A percentile compares a stretch with the other conserved stretches of the same genome.
These are phyloP conservation scores for Bretschneidera sinensis DNA, from an alignment of 345 rosid species.

Conservation along the genomic window DNA sequence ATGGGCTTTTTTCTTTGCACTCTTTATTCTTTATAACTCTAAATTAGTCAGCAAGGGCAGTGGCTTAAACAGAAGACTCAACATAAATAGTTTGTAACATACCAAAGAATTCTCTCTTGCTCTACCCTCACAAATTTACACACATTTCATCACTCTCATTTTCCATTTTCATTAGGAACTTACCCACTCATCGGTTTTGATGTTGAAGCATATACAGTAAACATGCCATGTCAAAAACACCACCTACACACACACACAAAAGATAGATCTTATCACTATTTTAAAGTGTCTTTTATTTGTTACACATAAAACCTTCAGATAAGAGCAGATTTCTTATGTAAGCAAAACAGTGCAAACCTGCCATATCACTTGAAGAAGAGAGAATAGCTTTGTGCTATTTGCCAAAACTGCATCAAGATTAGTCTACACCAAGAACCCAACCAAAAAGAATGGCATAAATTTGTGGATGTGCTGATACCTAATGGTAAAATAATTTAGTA, in stretches of 20 bases:
- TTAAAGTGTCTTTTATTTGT: not conserved
- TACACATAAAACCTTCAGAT: not conserved
- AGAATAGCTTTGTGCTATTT: conserved; percentile 43
- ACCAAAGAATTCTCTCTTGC: too few species aligned
- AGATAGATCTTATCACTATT: not conserved
- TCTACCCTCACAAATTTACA: too few species aligned
- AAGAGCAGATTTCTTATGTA: not conserved
- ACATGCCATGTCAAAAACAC: conserved; percentile 53
- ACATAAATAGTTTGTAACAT: not conserved
- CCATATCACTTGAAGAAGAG: conserved; percentile 55
- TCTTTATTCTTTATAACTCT: too few species aligned
- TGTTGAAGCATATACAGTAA: conserved; percentile 56
- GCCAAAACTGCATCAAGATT: conserved; percentile 26
- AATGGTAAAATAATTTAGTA: too few species aligned
- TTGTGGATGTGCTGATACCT: not conserved
- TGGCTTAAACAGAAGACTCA: too few species aligned
- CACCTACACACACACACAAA: conserved; percentile 33
- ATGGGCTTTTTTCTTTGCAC: not conserved
- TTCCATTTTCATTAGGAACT: conserved; percentile 21
- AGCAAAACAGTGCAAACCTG: conserved; percentile 37
- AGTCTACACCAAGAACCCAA: conserved; percentile 29
- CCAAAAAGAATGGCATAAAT: not conserved
- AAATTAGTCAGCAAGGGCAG: not conserved
- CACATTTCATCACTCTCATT: not conserved
- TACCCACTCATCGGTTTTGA: conserved; percentile 75